These are phyloP conservation scores for Brassica rapa DNA, from an alignment of 345 rosid genomes.

Conservation along the genomic window DNA sequence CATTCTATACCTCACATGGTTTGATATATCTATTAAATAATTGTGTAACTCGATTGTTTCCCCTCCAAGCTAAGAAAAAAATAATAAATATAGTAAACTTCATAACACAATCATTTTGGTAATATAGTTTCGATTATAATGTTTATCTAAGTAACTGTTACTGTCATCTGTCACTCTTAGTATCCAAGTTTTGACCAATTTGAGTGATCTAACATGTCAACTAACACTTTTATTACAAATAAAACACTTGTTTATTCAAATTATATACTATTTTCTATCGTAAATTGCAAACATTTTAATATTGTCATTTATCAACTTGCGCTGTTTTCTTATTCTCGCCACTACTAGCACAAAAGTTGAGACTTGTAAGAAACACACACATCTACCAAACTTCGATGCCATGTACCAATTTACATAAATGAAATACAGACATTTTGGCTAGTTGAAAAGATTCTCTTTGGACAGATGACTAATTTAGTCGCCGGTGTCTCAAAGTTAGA, in stretches of 20 bases:
- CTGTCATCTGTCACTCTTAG: conserved; percentile 17
- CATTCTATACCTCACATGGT: conserved; percentile 29
- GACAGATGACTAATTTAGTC: not conserved
- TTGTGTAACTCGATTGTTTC: conserved; percentile 20
- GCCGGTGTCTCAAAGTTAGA: conserved; percentile 3
- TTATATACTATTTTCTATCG: not conserved
- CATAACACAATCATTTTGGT: not conserved
- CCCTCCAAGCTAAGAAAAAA: conserved; percentile 29
- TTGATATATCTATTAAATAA: conserved; percentile 13
- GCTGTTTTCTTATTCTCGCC: not conserved
- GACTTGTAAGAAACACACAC: not conserved
- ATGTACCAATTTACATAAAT: not conserved
- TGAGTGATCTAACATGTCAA: conserved; percentile 23
- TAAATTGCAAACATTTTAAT: not conserved
- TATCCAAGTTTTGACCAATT: conserved; percentile 23
- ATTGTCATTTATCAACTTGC: not conserved
- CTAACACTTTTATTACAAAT: conserved; percentile 29
- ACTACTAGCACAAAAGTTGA: not conserved
- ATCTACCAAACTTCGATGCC: not conserved
- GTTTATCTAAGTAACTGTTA: conserved; percentile 9
- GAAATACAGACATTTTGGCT: not conserved
- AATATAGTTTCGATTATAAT: not conserved
- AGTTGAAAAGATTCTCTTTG: not conserved
- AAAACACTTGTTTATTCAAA: conserved; percentile 6
- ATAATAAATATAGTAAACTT: not conserved